Base-by-base conservation (phyloP, 2,329 filamentous ascomycete genomes). In the Penicillium palitans region DNA sequence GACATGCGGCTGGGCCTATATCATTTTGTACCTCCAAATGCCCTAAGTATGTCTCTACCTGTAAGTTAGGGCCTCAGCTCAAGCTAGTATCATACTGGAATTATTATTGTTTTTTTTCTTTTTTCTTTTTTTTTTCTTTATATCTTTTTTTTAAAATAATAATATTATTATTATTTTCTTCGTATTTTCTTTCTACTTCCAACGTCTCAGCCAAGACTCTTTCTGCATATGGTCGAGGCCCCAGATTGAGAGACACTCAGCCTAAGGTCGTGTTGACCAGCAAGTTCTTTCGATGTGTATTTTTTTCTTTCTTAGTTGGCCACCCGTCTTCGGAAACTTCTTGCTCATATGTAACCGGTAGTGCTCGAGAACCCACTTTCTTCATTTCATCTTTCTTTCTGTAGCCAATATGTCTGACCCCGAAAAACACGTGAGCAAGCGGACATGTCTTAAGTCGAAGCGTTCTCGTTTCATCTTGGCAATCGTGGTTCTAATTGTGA, bases 361-460 rank as follows among this genome's bases (percentile, higher is more conserved):
- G 45, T 27, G 37, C 48, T 37, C 24, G 25, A 2, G 53, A 59
- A 56, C 41, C 61, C 61, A 64, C 61, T 57, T 55, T 51, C 50
- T 55, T 52, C 31, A 25, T 59, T 62, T 55, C 50, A 51, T 54
- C 52, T 45, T 50, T 39, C 25, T 27, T 49, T 44, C 50, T 52
- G 35, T 56, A 57, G 54, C 45, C 55, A 59, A 58, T 27, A 55
- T 66, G 58, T 61, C 60, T 52, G 57, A 68, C 63, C 58, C 53
- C n/a, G 61, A 65, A 61, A 72, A 74, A 64, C 72, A 74, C 68
- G 70, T 72, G 71, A 73, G 66, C 55, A 64, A 60, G 52, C 60
- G 66, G 37, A 63, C 63, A 15, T 71, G 64, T 60, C 61, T 73
- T 59, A 67, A 65, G 61, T 68, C 67, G 27, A 63, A 62, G 49